Conservation (phyloP, 495 filamentous ascomycete species). For the Hypoxylon intermedium region DNA sequence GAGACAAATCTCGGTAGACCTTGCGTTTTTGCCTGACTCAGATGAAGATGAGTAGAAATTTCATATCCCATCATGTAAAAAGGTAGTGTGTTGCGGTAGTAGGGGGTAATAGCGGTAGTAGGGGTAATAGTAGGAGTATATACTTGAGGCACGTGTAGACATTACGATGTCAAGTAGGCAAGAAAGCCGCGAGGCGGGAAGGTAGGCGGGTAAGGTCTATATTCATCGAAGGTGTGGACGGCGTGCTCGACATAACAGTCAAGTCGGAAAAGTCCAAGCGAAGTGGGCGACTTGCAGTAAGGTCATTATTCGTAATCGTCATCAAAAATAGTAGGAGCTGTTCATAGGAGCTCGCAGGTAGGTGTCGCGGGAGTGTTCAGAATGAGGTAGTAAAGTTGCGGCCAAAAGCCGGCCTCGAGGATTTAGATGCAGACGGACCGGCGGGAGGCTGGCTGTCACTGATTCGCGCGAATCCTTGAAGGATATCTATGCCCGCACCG, state of each 20-base stretch:
- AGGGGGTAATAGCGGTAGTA: not conserved
- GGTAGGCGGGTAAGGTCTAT: slow-evolving; percentile 36
- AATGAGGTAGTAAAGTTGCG: slow-evolving; percentile 54
- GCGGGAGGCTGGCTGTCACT: slow-evolving; percentile 56
- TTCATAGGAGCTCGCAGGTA: not conserved
- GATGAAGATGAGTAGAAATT: too few relatives aligned
- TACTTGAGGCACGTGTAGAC: slow-evolving; percentile 41
- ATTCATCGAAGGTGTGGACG: slow-evolving; percentile 16
- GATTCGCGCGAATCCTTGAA: slow-evolving; percentile 90
- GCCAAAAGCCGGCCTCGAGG: slow-evolving; percentile 47
- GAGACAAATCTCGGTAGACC: too few relatives aligned
- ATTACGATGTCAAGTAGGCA: slow-evolving; percentile 40
- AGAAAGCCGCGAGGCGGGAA: slow-evolving; percentile 38
- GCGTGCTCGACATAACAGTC: slow-evolving; percentile 9
- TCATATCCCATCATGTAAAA: slow-evolving; percentile 26
- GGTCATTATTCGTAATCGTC: slow-evolving; percentile 44
- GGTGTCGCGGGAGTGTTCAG: slow-evolving; percentile 31
- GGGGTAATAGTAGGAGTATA: slow-evolving; percentile 17
- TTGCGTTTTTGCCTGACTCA: too few relatives aligned
- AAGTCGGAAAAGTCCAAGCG: slow-evolving; percentile 9
- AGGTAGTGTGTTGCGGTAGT: not conserved
- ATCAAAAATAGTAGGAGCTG: slow-evolving; percentile 13
- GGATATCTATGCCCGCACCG: slow-evolving; percentile 77
- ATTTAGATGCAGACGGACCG: slow-evolving; percentile 39
- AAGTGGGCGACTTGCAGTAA: slow-evolving; percentile 26